Evolutionary conservation across 2,329 filamentous ascomycete genomes (phyloP).

Genomic region (Cercospora beticola): DNA sequence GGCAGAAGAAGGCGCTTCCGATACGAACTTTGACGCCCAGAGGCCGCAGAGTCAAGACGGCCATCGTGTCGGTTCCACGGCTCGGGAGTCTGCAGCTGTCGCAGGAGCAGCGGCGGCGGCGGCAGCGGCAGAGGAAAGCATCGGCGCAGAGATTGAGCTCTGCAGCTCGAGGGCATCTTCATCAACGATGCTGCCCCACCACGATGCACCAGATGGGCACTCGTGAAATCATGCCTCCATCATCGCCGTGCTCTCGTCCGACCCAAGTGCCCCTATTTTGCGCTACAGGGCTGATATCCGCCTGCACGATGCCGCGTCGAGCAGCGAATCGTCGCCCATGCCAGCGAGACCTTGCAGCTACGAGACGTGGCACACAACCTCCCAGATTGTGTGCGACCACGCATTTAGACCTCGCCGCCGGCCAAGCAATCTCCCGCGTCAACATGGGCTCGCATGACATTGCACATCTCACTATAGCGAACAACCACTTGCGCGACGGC

Average conservation of each 20-base stretch:
- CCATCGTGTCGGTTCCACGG: too few relatives aligned
- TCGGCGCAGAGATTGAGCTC: too few relatives aligned
- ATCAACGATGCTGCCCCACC: not conserved
- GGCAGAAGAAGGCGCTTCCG: too few relatives aligned
- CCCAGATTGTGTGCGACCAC: not conserved
- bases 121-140: too few relatives aligned
- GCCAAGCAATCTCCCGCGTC: not conserved
- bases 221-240: not conserved
- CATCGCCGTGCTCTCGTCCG: not conserved
- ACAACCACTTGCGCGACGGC: not conserved
- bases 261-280: not conserved
- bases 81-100: too few relatives aligned
- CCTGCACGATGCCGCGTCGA: not conserved
- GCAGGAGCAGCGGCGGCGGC: too few relatives aligned
- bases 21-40: too few relatives aligned
- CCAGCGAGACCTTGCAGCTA: conserved; percentile 42
- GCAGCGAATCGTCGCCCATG: conserved; percentile 17
- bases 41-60: too few relatives aligned
- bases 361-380: not conserved
- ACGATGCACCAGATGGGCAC: not conserved
- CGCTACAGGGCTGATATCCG: conserved; percentile 9
- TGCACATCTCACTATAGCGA: not conserved
- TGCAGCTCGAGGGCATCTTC: too few relatives aligned
- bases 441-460: not conserved
- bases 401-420: not conserved